These are phyloP conservation scores for Amanita jacksonii DNA, from an alignment of 768 basidiomycete genomes.

Conservation along the genomic window DNA sequence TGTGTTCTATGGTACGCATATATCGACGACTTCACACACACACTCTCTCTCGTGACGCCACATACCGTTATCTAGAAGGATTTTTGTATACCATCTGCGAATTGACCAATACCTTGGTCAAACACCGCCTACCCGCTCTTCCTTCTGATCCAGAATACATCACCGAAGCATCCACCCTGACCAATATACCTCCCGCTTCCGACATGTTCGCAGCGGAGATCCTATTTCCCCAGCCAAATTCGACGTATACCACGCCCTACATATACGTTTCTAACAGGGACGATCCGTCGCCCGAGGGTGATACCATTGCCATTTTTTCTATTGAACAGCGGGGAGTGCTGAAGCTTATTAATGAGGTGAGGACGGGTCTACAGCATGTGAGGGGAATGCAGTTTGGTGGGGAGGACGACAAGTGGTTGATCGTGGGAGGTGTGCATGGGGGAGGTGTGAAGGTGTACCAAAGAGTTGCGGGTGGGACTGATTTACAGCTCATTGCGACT, in stretches of 20 bases:
- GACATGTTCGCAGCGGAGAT: slow-evolving; percentile 64
- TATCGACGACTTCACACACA: background rate
- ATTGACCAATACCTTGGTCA: slow-evolving; percentile 46
- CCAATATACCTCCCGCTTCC: slow-evolving; percentile 33
- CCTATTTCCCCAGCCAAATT: slow-evolving; percentile 45
- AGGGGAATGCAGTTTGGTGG: slow-evolving; percentile 65
- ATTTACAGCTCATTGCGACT: slow-evolving; percentile 41
- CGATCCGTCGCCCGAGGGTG: slow-evolving; percentile 58
- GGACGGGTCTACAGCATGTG: slow-evolving; percentile 60
- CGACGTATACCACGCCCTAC: slow-evolving; percentile 43
- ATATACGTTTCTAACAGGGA: slow-evolving; percentile 72
- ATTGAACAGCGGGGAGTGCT: slow-evolving; percentile 28
- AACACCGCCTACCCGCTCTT: slow-evolving; percentile 41
- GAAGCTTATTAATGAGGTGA: slow-evolving; percentile 49
- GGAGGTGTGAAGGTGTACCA: slow-evolving; percentile 68
- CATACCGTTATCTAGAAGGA: slow-evolving; percentile 32
- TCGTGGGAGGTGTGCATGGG: slow-evolving; percentile 54
- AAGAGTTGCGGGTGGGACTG: slow-evolving; percentile 47
- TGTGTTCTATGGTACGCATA: slow-evolving; percentile 48
- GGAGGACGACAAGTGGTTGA: slow-evolving; percentile 45
- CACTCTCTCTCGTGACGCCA: no score
- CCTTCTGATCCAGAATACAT: slow-evolving; percentile 31
- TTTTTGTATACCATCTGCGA: slow-evolving; percentile 61
- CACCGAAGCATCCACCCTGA: slow-evolving; percentile 41
- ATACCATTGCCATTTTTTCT: slow-evolving; percentile 63